These are phyloP conservation scores for Phytophthora rubi DNA, from an alignment of 352 stramenopile species.

Conservation along the genomic window DNA sequence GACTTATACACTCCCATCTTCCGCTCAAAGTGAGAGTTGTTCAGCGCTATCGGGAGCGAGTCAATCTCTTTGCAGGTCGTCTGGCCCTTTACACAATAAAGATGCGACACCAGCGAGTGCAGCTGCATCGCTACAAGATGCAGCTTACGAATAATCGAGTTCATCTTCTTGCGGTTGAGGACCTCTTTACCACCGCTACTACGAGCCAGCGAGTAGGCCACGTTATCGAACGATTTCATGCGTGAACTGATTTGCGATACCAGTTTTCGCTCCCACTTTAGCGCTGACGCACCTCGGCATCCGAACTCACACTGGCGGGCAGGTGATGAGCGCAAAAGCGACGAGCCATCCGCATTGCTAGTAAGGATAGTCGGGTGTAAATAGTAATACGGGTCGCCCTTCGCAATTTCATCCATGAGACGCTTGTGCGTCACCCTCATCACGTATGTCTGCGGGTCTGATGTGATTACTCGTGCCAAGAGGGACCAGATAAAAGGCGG, in stretches of 20 bases:
- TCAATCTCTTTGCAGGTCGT: slow-evolving; percentile 61
- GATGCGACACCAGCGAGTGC: slow-evolving; percentile 70
- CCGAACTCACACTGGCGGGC: slow-evolving; percentile 56
- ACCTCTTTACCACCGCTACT: slow-evolving; percentile 60
- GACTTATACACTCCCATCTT: slow-evolving; percentile 81
- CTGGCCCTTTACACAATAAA: slow-evolving; percentile 68
- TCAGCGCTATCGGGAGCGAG: slow-evolving; percentile 64
- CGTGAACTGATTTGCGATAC: slow-evolving; percentile 79
- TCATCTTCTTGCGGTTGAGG: slow-evolving; percentile 83
- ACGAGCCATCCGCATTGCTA: slow-evolving; percentile 18
- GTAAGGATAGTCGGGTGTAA: slow-evolving; percentile 41
- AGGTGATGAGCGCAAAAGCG: slow-evolving; percentile 15
- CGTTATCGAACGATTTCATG: slow-evolving; percentile 82
- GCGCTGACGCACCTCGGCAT: slow-evolving; percentile 48
- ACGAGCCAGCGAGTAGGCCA: slow-evolving; percentile 75
- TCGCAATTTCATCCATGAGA: slow-evolving; percentile 67
- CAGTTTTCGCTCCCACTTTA: slow-evolving; percentile 75
- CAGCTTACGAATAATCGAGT: slow-evolving; percentile 82
- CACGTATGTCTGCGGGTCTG: slow-evolving; percentile 60
- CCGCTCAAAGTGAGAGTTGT: slow-evolving; percentile 78
- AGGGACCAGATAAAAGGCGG: slow-evolving; percentile 50
- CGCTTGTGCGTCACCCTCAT: slow-evolving; percentile 72
- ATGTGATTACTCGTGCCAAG: slow-evolving; percentile 47
- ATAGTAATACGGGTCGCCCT: slow-evolving; percentile 80
- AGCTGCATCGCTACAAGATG: slow-evolving; percentile 81